Evolutionary conservation across 1,284 basidiomycete species (phyloP).

Genomic region (Melampsora occidentalis): DNA sequence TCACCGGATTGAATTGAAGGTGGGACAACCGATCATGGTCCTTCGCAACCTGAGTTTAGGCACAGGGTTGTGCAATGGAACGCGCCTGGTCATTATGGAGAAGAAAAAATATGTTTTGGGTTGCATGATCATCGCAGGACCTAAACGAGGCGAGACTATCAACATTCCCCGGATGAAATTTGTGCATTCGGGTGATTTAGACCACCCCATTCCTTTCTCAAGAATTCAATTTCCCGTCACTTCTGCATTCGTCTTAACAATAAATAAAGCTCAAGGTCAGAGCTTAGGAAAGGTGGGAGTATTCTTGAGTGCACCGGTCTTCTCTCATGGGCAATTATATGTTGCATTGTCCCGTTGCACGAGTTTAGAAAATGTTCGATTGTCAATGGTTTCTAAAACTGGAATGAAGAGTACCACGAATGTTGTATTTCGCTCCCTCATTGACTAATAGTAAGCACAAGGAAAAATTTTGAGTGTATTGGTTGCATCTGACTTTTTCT

Average conservation of each 20-base stretch:
- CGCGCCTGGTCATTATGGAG: background rate
- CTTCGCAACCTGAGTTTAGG: slow-evolving; percentile 11
- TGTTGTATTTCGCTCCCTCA: no score
- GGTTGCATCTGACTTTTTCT: no score
- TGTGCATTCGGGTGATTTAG: background rate
- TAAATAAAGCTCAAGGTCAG: slow-evolving; percentile 59
- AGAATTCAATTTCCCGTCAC: slow-evolving; percentile 57
- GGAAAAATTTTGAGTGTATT: no score
- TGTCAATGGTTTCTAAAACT: no score
- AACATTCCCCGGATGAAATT: background rate
- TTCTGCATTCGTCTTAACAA: slow-evolving; percentile 57
- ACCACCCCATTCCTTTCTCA: slow-evolving; percentile 50
- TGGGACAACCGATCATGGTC: background rate
- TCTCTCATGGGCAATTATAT: slow-evolving; percentile 58
- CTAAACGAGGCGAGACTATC: background rate
- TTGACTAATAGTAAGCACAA: no score
- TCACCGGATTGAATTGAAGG: background rate
- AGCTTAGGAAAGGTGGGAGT: slow-evolving; percentile 53
- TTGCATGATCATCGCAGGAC: background rate
- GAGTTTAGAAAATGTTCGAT: no score
- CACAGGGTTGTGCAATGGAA: no score
- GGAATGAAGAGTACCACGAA: no score
- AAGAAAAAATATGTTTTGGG: background rate
- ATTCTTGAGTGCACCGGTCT: slow-evolving; percentile 55
- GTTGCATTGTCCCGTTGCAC: slow-evolving; percentile 54